These are phyloP conservation scores for Fusarium agapanthi DNA, from an alignment of 2,329 filamentous ascomycete genomes.

Conservation along the genomic window DNA sequence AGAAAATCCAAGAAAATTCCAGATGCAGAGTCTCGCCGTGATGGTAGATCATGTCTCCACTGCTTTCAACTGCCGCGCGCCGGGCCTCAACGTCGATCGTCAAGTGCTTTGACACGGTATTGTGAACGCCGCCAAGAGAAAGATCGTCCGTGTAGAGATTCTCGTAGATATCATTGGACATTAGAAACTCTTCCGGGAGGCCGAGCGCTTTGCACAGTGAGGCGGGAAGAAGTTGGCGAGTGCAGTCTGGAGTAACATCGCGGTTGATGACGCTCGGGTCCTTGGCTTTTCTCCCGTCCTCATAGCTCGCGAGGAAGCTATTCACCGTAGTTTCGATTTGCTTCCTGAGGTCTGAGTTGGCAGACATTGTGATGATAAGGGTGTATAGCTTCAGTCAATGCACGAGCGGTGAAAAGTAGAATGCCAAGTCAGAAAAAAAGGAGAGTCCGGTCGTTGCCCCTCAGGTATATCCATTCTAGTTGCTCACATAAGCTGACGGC, in stretches of 20 bases:
- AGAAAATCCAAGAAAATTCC: slow-evolving; percentile 14
- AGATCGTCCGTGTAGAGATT: slow-evolving; percentile 10
- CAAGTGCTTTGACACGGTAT: slow-evolving; percentile 1
- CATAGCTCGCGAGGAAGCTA: slow-evolving; percentile 15
- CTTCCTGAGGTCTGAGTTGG: background rate
- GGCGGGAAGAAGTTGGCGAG: slow-evolving; percentile 15
- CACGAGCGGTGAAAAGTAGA: background rate
- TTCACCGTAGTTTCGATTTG: slow-evolving; percentile 16
- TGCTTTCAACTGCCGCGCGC: slow-evolving; percentile 6
- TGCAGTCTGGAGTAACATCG: slow-evolving; percentile 14
- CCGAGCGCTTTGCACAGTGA: slow-evolving; percentile 12
- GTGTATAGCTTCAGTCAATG: background rate
- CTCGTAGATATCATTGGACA: slow-evolving; percentile 18
- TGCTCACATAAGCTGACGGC: background rate
- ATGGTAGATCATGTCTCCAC: slow-evolving; percentile 13
- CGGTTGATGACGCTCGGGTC: slow-evolving; percentile 17
- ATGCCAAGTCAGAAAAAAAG: no score
- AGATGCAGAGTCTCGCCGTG: background rate
- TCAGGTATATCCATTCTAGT: fast-evolving
- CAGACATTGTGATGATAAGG: background rate
- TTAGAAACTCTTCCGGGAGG: background rate
- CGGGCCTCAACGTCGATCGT: slow-evolving; percentile 10
- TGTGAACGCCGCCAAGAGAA: slow-evolving; percentile 3
- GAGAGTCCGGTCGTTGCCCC: fast-evolving
- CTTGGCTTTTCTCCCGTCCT: slow-evolving; percentile 14